Evolutionary conservation across 1,284 basidiomycete genomes (phyloP).

Genomic region (Fomitopsis palustris): DNA sequence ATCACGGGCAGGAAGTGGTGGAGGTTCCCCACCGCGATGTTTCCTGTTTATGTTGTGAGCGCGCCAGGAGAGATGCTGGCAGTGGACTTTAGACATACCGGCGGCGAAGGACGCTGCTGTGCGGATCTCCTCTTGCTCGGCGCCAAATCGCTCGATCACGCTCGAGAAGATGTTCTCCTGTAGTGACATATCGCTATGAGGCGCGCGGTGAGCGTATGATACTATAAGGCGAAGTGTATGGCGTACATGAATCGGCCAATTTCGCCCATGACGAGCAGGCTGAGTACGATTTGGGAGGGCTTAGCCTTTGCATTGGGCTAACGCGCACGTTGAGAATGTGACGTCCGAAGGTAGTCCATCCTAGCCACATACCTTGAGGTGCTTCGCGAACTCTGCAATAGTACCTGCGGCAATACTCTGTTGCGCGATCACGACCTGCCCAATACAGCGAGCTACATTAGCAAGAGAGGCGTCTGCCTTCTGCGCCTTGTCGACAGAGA

Average conservation of each 20-base stretch:
- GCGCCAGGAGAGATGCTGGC: background rate
- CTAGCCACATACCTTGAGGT: conserved; percentile 54
- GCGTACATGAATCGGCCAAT: conserved; percentile 83
- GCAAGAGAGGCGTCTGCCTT: conserved; percentile 51
- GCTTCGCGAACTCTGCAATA: conserved; percentile 77
- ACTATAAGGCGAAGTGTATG: background rate
- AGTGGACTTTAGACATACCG: conserved; percentile 41
- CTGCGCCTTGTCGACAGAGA: conserved; percentile 53
- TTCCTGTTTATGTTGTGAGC: conserved; percentile 48
- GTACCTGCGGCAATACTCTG: conserved; percentile 73
- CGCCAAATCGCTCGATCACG: conserved; percentile 71
- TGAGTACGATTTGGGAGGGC: conserved; percentile 69
- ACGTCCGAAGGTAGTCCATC: background rate
- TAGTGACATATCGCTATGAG: conserved; percentile 72
- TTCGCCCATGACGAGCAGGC: conserved; percentile 85
- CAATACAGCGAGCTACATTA: conserved; percentile 83
- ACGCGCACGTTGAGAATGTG: conserved; percentile 4
- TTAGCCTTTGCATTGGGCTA: conserved; percentile 66
- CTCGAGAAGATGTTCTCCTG: conserved; percentile 74
- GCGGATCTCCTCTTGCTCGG: conserved; percentile 80
- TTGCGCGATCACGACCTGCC: conserved; percentile 71
- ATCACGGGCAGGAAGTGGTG: conserved; percentile 84
- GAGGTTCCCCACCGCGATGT: conserved; percentile 91
- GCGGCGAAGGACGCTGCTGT: conserved; percentile 91
- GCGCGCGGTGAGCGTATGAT: background rate